Base-by-base conservation (phyloP, 2,329 filamentous ascomycete species). In the Macrophomina phaseolina region DNA sequence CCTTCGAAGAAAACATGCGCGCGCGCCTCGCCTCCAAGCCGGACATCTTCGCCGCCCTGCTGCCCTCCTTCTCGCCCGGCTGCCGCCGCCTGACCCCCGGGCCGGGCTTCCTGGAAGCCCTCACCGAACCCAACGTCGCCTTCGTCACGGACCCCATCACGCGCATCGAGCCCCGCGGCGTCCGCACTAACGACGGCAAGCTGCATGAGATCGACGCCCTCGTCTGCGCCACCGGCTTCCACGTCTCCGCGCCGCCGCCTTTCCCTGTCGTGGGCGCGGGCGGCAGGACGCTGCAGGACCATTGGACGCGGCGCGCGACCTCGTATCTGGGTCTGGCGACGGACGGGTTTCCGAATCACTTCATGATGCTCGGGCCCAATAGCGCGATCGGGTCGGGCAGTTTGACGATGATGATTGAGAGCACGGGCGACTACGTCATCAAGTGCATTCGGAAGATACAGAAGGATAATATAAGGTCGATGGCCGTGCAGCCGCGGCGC, bases 61-160 rank as follows among this genome's bases (percentile, higher is more conserved):
- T 80, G 16, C 82, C 82, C 0, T 72, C 71, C 4, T 84, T 82
- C 68, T 75, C 80, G 0, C 79, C 79, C 6, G 83, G 83, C 1
- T 86, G 83, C 66, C 76, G 83, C 9, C 77, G 84, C 2, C 69
- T 84, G 18, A 85, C 84, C 0, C 84, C 84, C 0, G 84, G 83
- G 0, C 81, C 81, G 30, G 83, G 84, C 0, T 86, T 84, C 70
- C 79, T 86, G 8, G 82, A 85, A 70, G 81, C 84, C 2, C 72
- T 84, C 6, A 73, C 75, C 4, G 62, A 81, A 23, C 73, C 75
- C 0, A 84, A 82, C 68, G 79, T 78, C 6, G 71, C 71, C 30
- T 78, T 77, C 34, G 69, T 79, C n/a, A 80, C 79, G 16, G 69
- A 70, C 0, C 69, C 72, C 5, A 78, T 82, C 64, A 75, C 73